Percentiles rank a stretch among this genome's conserved stretches.
These are phyloP conservation scores for Clohesyomyces aquaticus DNA, from an alignment of 495 filamentous ascomycete genomes.

Conservation along the genomic window DNA sequence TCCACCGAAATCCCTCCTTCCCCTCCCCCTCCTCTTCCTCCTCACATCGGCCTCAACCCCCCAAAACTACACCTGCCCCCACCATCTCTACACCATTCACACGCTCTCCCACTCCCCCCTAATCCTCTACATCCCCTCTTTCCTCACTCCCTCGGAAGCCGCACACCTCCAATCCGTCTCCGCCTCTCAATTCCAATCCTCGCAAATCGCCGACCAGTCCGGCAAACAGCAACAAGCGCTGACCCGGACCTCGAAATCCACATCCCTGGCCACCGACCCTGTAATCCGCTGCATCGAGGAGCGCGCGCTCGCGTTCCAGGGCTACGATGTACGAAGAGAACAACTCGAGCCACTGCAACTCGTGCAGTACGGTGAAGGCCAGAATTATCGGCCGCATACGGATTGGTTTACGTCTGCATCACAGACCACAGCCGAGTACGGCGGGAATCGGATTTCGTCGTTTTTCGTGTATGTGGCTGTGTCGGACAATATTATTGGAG, in stretches of 20 bases:
- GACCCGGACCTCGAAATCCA: conserved; percentile 30
- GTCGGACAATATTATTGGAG: conserved; percentile 24
- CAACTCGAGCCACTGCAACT: conserved; percentile 60
- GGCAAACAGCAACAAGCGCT: conserved; percentile 22
- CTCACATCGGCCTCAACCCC: neutral
- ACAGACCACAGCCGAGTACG: conserved; percentile 47
- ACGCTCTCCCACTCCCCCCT: conserved; percentile 59
- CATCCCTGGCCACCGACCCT: conserved; percentile 15
- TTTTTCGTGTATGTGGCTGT: conserved; percentile 40
- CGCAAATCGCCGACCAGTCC: conserved; percentile 29
- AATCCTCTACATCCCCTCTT: conserved; percentile 59
- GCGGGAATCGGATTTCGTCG: conserved; percentile 52
- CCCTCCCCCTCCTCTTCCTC: conserved; percentile 1
- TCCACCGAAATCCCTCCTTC: neutral
- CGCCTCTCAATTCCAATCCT: conserved; percentile 21
- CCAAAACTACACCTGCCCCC: conserved; percentile 35
- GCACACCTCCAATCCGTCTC: conserved; percentile 39
- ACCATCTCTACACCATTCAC: conserved; percentile 52
- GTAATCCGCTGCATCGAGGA: conserved; percentile 32
- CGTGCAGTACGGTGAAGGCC: conserved; percentile 55
- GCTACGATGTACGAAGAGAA: conserved; percentile 50
- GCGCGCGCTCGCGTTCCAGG: conserved; percentile 41
- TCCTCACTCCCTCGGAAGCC: conserved; percentile 48
- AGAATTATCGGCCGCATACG: conserved; percentile 59
- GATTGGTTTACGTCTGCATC: conserved; percentile 58